Percentiles rank a stretch among this genome's conserved stretches.
These are phyloP conservation scores for Hypoxylon sp. DNA, from an alignment of 2,329 filamentous ascomycete genomes.

Conservation along the genomic window DNA sequence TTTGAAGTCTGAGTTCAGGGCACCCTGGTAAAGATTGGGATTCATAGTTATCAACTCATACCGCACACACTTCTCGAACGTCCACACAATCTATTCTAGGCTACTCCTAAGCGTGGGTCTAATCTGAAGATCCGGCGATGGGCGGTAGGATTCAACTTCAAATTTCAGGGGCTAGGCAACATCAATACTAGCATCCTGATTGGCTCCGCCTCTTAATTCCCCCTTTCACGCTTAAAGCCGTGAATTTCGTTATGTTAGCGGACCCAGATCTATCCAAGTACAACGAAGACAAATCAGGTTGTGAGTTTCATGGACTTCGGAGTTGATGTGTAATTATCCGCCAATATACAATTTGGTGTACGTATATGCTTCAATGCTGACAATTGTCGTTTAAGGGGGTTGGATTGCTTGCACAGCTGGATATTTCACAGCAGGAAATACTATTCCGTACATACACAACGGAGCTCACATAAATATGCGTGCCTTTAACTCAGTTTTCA, in stretches of 20 bases:
- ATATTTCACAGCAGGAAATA: not conserved
- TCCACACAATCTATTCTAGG: constrained; percentile 33
- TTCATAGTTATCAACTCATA: constrained; percentile 21
- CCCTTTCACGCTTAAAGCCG: constrained; percentile 10
- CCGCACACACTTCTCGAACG: constrained; percentile 26
- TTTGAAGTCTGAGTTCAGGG: constrained; percentile 3
- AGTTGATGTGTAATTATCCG: not conserved
- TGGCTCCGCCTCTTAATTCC: constrained; percentile 31
- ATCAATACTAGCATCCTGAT: constrained; percentile 24
- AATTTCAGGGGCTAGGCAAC: constrained; percentile 40
- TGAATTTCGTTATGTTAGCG: constrained; percentile 20
- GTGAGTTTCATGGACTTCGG: constrained; percentile 15
- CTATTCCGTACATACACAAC: not conserved
- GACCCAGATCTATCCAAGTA: constrained; percentile 15
- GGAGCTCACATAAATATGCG: not conserved
- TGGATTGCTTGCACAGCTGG: not conserved
- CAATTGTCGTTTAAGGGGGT: not conserved
- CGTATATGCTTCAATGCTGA: not conserved
- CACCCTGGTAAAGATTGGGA: constrained; percentile 5
- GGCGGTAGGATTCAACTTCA: constrained; percentile 36
- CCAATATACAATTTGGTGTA: no score
- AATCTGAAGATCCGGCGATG: constrained; percentile 39
- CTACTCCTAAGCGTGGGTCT: constrained; percentile 28
- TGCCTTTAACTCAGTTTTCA: not conserved
- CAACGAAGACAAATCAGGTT: constrained; percentile 10